Conservation (phyloP, 1,284 basidiomycete genomes). For the Moesziomyces antarcticus region DNA sequence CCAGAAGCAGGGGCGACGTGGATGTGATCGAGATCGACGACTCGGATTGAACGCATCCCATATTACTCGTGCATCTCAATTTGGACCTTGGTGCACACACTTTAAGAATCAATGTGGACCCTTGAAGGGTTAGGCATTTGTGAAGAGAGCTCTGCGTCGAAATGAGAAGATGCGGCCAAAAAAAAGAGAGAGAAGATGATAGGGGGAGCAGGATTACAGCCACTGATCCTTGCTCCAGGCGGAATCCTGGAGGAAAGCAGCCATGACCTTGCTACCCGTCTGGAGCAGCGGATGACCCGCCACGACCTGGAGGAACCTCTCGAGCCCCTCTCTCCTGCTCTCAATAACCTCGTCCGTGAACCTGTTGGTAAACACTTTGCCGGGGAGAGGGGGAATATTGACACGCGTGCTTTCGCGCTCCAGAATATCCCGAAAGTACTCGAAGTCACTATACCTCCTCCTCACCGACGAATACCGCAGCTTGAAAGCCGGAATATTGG, state of each 20-base stretch:
- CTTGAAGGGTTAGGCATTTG: too few species aligned
- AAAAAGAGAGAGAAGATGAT: not conserved
- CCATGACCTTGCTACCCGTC: conserved; percentile 97
- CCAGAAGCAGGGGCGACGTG: not conserved
- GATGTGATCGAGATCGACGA: conserved; percentile 42
- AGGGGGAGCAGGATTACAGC: conserved; percentile 13
- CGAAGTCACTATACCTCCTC: conserved; percentile 96
- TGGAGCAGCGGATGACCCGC: conserved; percentile 96
- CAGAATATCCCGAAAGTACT: conserved; percentile 97
- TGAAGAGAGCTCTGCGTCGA: too few species aligned
- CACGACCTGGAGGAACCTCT: conserved; percentile 94
- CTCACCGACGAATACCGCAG: conserved; percentile 92
- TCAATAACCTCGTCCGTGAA: conserved; percentile 99
- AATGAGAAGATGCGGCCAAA: not conserved
- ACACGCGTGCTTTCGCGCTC: conserved; percentile 96
- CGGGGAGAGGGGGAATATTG: conserved; percentile 95
- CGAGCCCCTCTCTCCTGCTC: conserved; percentile 87
- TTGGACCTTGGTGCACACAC: too few species aligned
- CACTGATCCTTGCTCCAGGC: conserved; percentile 60
- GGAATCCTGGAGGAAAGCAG: conserved; percentile 87
- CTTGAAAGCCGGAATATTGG: conserved; percentile 99
- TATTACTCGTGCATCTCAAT: too few species aligned
- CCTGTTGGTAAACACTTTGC: conserved; percentile 77
- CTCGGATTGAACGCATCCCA: conserved; percentile 16
- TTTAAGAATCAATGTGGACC: too few species aligned